Conservation (phyloP, 768 basidiomycete species). For the Pleurotus eryngii region DNA sequence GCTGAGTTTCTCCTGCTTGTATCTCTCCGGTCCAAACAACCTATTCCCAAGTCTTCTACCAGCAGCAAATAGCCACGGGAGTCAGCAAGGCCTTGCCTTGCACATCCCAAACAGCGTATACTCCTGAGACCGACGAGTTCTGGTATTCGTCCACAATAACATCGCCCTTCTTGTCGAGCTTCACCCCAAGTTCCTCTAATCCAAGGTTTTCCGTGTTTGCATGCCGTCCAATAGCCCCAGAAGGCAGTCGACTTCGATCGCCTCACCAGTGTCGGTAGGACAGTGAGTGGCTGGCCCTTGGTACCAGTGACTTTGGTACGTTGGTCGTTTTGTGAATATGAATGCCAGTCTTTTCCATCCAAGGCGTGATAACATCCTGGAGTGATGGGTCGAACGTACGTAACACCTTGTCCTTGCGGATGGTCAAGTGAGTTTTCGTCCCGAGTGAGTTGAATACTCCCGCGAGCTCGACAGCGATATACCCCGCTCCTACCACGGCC, state of each 20-base stretch:
- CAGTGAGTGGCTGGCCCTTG: conserved; percentile 67
- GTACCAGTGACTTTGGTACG: conserved; percentile 74
- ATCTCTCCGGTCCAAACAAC: conserved; percentile 83
- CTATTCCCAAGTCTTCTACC: conserved; percentile 87
- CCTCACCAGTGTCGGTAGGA: conserved; percentile 74
- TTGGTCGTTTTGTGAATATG: conserved; percentile 78
- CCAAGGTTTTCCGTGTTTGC: conserved; percentile 78
- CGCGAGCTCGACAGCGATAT: conserved; percentile 96
- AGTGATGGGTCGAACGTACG: conserved; percentile 89
- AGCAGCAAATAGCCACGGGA: conserved; percentile 94
- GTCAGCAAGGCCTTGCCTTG: conserved; percentile 91
- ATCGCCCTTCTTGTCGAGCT: conserved; percentile 77
- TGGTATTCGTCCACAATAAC: conserved; percentile 91
- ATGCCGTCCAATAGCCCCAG: conserved; percentile 92
- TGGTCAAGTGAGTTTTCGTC: conserved; percentile 88
- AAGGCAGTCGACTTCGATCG: conserved; percentile 80
- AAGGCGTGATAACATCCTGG: conserved; percentile 77
- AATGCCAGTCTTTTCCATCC: conserved; percentile 96
- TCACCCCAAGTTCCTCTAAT: conserved; percentile 72
- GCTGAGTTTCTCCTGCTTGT: conserved; percentile 80
- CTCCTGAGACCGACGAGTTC: conserved; percentile 64
- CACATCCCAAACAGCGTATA: conserved; percentile 90
- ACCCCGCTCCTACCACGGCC: conserved; percentile 93
- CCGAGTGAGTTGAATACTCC: conserved; percentile 92
- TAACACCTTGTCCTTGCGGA: conserved; percentile 85